A percentile compares a stretch with the other conserved stretches of the same genome.
Conservation (phyloP, 108 stramenopile species). For the Hondaea fermentalgiana region DNA sequence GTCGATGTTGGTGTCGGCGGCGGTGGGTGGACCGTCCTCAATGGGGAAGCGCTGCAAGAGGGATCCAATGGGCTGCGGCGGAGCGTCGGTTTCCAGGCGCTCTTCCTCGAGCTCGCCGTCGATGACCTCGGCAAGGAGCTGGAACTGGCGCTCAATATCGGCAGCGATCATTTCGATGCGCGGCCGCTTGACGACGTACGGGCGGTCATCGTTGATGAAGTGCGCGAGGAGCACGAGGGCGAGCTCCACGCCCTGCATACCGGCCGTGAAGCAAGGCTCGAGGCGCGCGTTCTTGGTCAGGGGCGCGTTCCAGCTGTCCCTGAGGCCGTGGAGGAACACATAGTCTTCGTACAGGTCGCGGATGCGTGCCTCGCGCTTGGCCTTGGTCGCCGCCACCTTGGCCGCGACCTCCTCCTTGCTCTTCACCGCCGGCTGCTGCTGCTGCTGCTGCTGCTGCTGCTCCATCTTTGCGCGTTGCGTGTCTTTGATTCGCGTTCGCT, state of each 20-base stretch:
- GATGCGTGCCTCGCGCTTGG: background rate
- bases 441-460: background rate
- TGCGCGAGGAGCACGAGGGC: slow-evolving; percentile 22
- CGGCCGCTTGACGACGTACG: slow-evolving; percentile 26
- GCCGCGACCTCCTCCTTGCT: background rate
- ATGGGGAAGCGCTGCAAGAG: slow-evolving; percentile 30
- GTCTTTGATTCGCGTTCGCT: background rate
- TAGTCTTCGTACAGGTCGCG: slow-evolving; percentile 29
- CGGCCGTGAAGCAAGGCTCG: slow-evolving; percentile 28
- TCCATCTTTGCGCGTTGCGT: background rate
- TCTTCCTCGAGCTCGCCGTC: slow-evolving; percentile 37
- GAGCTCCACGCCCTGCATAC: slow-evolving; percentile 25
- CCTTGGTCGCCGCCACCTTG: background rate
- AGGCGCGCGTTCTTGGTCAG: slow-evolving; percentile 18
- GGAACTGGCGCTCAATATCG: slow-evolving; percentile 19
- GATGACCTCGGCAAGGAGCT: slow-evolving; percentile 25
- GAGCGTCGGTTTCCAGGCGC: background rate
- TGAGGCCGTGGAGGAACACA: slow-evolving; percentile 6
- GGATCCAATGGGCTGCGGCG: background rate
- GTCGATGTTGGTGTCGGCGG: slow-evolving; percentile 8
- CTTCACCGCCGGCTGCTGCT: background rate
- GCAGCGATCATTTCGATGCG: slow-evolving; percentile 24
- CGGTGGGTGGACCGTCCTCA: slow-evolving; percentile 24
- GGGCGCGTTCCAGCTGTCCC: slow-evolving; percentile 14
- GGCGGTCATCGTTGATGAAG: slow-evolving; percentile 19